Base-by-base conservation (phyloP, 176 grass and related monocot species). In the Eragrostis nindensis region DNA sequence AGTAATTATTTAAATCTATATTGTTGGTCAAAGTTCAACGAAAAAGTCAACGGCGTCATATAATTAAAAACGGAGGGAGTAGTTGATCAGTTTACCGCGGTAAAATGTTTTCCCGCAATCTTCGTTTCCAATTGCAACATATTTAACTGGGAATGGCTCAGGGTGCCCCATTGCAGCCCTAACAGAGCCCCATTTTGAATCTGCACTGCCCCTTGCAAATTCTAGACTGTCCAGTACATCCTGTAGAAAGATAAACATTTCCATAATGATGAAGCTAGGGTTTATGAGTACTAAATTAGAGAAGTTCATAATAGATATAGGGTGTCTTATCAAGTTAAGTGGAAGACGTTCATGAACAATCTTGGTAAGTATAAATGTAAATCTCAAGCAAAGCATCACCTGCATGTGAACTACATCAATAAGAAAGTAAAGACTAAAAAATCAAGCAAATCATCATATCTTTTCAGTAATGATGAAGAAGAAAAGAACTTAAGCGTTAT, bases 121-220 rank as follows among this genome's bases (percentile, higher is more conserved):
- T 91, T 98, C 96, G 77, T 98, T 98, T 48, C 96, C 96, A 46
- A 98, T 87, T 40, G 96, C 96, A 62, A 98, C 89, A 60, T 95
- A 95, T 56, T 95, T 92, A 57, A 98, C 84, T n/a, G 83, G 88
- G 82, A 98, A 98, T 57, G 92, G 92, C 55, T 98, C 92, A 21
- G 96, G 82, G 70, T 98, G 96, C 65, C 96, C 96, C 96, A 98
- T 91, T 74, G 74, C 45, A 78, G 96, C 96, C 55, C 96, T 89
- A 84, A 95, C 86, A 71, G 87, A 91, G n/a, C 96, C 96, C 96
- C 96, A 98, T 75, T 84, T 95, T 74, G 96, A 93, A 38, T 93
- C 74, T 64, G 86, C 79, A 36, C 76, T 84, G 62, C 96, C 95
- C 79, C 86, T 93, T 78, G 96, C 92, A 87, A 98, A 98, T 71